A percentile compares a stretch with the other conserved stretches of the same genome.
These are phyloP conservation scores for Aspergillus vadensis DNA, from an alignment of 2,329 filamentous ascomycete species.

Conservation along the genomic window DNA sequence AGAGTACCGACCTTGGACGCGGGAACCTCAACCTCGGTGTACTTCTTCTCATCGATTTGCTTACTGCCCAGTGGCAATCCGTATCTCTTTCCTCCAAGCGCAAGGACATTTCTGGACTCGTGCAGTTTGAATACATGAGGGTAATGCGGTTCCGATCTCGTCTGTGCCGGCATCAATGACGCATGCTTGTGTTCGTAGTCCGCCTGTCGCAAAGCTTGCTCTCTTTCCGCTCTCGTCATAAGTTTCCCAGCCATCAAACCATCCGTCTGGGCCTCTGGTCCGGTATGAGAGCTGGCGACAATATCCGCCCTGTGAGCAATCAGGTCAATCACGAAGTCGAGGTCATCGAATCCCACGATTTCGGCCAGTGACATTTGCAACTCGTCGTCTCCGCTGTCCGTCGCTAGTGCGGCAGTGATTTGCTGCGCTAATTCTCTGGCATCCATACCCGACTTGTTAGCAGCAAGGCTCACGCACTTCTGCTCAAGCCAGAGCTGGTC, in stretches of 20 bases:
- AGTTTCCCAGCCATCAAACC: conserved; percentile 58
- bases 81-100: conserved; percentile 77
- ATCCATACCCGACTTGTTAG: conserved; percentile 66
- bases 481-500: conserved; percentile 69
- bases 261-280: conserved; percentile 43
- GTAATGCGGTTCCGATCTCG: conserved; percentile 73
- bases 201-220: conserved; percentile 72
- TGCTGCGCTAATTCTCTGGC: conserved; percentile 74
- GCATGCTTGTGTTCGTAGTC: conserved; percentile 84
- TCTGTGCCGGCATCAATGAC: conserved; percentile 68
- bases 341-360: conserved; percentile 86
- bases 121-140: conserved; percentile 90
- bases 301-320: conserved; percentile 75
- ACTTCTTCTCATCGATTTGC: conserved; percentile 71
- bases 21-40: conserved; percentile 87
- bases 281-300: conserved; percentile 43
- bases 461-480: conserved; percentile 68
- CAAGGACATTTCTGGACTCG: conserved; percentile 82
- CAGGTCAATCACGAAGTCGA: conserved; percentile 92
- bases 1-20: conserved; percentile 76
- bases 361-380: conserved; percentile 90
- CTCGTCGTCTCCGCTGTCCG: conserved; percentile 74
- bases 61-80: conserved; percentile 75
- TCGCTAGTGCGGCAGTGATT: conserved; percentile 71
- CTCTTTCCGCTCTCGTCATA: conserved; percentile 73